Conservation (phyloP, 257 asterid genomes). For the Petunia axillaris region DNA sequence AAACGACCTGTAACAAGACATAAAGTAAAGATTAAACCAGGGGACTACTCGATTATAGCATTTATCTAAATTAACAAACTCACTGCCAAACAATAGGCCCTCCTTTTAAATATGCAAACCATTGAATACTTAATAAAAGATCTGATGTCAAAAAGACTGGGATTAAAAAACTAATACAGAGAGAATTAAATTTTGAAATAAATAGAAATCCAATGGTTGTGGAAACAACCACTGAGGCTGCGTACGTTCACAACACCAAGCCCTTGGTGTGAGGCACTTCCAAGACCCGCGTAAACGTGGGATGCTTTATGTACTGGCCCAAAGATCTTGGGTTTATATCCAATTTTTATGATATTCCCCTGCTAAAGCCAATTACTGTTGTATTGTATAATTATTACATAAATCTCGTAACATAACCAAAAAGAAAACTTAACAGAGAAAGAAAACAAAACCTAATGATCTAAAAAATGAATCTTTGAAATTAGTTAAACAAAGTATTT, state of each 20-base stretch:
- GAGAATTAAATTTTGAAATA: too few species aligned
- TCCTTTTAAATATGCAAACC: background rate
- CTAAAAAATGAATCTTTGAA: background rate
- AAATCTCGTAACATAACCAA: background rate
- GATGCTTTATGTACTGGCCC: too few species aligned
- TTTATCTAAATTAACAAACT: background rate
- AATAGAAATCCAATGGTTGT: too few species aligned
- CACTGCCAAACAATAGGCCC: background rate
- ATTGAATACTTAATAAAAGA: background rate
- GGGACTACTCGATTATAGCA: background rate
- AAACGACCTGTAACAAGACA: background rate
- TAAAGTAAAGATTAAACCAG: background rate
- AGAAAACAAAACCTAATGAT: background rate
- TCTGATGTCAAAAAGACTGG: background rate
- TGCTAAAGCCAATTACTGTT: background rate
- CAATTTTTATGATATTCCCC: background rate
- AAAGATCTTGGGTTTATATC: background rate
- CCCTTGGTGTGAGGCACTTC: too few species aligned
- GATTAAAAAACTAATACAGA: too few species aligned
- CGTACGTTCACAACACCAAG: too few species aligned
- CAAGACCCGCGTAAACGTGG: too few species aligned
- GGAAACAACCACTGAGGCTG: too few species aligned
- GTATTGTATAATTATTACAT: background rate
- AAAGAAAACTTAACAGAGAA: background rate
- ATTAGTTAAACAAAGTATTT: background rate